phyloP scores from a whole-genome alignment of 805 yeast genomes.

The Naumovozyma castellii region DNA sequence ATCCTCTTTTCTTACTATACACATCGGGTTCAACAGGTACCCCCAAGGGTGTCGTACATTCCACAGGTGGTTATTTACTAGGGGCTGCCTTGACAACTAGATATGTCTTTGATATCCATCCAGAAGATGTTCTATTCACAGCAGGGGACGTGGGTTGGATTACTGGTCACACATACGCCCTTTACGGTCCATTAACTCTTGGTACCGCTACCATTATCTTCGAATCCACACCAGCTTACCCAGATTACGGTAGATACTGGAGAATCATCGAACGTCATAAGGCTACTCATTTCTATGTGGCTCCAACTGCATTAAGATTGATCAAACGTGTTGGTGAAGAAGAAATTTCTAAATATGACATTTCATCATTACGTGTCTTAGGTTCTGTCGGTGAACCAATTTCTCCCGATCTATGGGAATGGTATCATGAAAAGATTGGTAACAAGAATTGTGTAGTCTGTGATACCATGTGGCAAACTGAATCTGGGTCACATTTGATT shows the following conservation, averaged over 20 bases:
- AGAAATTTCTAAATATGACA: conserved; percentile 69
- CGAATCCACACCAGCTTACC: conserved; percentile 97
- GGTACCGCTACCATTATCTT: conserved; percentile 91
- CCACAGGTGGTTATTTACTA: conserved; percentile 87
- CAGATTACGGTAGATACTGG: conserved; percentile 93
- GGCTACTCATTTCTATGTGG: conserved; percentile 94
- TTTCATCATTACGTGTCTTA: conserved; percentile 77
- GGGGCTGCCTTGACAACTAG: conserved; percentile 89
- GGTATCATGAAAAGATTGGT: conserved; percentile 93
- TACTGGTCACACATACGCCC: conserved; percentile 93
- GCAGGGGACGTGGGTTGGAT: conserved; percentile 99
- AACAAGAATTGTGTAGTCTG: conserved; percentile 80
- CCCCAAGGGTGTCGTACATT: conserved; percentile 96
- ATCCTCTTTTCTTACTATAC: conserved; percentile 89
- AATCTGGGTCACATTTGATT: conserved; percentile 90
- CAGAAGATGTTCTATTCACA: conserved; percentile 80
- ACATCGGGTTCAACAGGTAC: conserved; percentile 98
- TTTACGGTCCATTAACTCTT: conserved; percentile 81
- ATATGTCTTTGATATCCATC: conserved; percentile 88
- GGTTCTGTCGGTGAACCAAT: conserved; percentile 99
- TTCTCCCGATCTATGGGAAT: conserved; percentile 96
- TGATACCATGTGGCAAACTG: conserved; percentile 99
- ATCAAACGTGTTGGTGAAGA: conserved; percentile 84
- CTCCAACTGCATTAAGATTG: conserved; percentile 94
- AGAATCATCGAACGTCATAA: conserved; percentile 81